Base-by-base conservation (phyloP, 75 land plant species). In the Pseudotsuga menziesii region DNA sequence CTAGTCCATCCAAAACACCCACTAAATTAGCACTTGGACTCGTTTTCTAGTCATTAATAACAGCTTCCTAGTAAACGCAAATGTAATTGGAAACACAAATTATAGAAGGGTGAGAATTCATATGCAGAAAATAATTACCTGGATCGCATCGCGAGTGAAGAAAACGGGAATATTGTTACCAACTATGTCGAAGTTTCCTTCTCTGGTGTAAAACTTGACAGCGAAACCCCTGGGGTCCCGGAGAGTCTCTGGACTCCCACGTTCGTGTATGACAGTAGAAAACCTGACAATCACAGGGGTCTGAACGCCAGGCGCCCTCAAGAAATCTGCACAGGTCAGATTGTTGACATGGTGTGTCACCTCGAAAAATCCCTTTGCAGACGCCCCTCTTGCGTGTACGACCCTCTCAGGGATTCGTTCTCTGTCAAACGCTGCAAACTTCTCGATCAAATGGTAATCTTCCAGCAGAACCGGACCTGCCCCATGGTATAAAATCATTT, bases 161-260 rank as follows among this genome's bases (percentile, higher is more conserved):
- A 86, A 86, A 7, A 86, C 87, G 15, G 88, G 88, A 26, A 86
- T 77, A 57, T 86, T 86, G 87, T 86, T 86, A 6, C 87, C 87
- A 29, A 86, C 88, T 71, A 86, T 75, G 54, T 86, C 88, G 14
- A 82, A 82, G 82, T 82, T 82, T 7, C 80, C 87, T 61, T 85
- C 82, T 3, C 87, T 58, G 0, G 87, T 85, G 75, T 85, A 85
- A 56, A 85, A 85, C 55, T 85, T 85, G 60, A 78, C 76, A 9
- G 85, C 85, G 61, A 85, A 85, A 8, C 85, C 87, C 22, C 87
- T 59, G 27, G 87, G 88, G 58, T 86, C 86, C 11, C 85, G 73
- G 2, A 85, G n/a, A n/a, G n/a, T n/a, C n/a, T n/a, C n/a, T n/a
- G n/a, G n/a, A n/a, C n/a, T n/a, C n/a, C n/a, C n/a, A n/a, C n/a